Evolutionary conservation across 2,329 filamentous ascomycete genomes (phyloP), one percentile per base, ranked within the genome.

Genomic region (Cladosporium sp.): DNA sequence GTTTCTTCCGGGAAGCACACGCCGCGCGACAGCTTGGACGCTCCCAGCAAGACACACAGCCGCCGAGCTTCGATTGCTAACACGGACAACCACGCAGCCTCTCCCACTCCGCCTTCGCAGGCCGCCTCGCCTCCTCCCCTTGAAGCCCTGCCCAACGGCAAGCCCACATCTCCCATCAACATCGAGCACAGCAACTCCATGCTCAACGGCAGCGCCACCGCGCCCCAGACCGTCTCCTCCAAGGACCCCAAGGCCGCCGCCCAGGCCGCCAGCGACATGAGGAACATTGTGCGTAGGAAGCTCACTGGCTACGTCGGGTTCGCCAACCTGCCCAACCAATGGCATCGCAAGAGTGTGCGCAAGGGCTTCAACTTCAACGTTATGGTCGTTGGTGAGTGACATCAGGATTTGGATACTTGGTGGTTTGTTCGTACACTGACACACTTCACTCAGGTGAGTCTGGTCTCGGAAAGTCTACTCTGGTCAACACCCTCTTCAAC

Each of bases 361-460:
- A 98, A 98, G 77, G 93, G 93, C 58, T 98, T 98, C 83, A 98
- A 97, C 83, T 98, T 98, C 82, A 98, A 98, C 72, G 93, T 98
- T 64, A 98, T 98, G 93, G 93, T 98, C 74, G 93, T 98, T 75
- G 93, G 93, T 97, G 80, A 69, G 91, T 85, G 43, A 37, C 10
- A 52, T 41, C 33, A 35, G 19, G 18, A n/a, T 16, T 13, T 3
- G 41, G 18, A 44, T 14, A 16, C 19, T n/a, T n/a, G n/a, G n/a
- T n/a, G n/a, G n/a, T n/a, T n/a, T n/a, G n/a, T n/a, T n/a, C 43
- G 44, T 46, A 38, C 38, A 38, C 53, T 61, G 57, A 63, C 55
- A 50, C 14, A 13, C 31, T 49, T 4, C 14, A 11, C 46, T 14
- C 62, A 97, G 93, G 93, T 82, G 93, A 98, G 85, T 98, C 93